These are phyloP conservation scores for Dalechampia spathulata DNA, from an alignment of 441 rosid species.

Conservation along the genomic window DNA sequence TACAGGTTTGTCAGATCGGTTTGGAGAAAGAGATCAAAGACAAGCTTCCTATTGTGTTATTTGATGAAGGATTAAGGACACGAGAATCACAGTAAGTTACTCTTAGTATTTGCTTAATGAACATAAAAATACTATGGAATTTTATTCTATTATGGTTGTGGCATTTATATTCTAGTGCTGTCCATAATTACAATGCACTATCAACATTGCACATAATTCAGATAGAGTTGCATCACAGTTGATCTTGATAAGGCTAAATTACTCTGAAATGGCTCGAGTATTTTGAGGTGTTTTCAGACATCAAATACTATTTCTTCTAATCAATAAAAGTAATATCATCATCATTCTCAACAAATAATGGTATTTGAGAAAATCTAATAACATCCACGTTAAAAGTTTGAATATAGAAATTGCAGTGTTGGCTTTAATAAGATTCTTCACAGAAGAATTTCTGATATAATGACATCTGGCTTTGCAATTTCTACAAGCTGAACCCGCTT, in stretches of 20 bases:
- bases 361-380: conserved; percentile 5
- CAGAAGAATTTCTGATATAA: background rate
- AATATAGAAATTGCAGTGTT: background rate
- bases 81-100: conserved; percentile 74
- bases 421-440: conserved; percentile 5
- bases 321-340: too few species aligned
- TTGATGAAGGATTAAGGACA: conserved; percentile 65
- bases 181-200: conserved; percentile 14
- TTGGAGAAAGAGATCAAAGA: conserved; percentile 52
- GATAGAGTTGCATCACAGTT: conserved; percentile 10
- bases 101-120: too few species aligned
- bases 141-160: background rate
- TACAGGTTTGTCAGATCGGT: conserved; percentile 37
- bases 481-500: too few species aligned
- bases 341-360: background rate
- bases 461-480: too few species aligned
- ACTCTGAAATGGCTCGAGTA: conserved; percentile 5
- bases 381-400: background rate
- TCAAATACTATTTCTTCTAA: too few species aligned
- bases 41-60: conserved; percentile 58
- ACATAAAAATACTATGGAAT: too few species aligned
- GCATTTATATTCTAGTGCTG: background rate
- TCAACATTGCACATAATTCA: background rate
- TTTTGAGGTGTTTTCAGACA: too few species aligned
- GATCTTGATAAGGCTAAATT: conserved; percentile 7